These are phyloP conservation scores for Setomelanomma holmii DNA, from an alignment of 2,329 filamentous ascomycete species.

Conservation along the genomic window DNA sequence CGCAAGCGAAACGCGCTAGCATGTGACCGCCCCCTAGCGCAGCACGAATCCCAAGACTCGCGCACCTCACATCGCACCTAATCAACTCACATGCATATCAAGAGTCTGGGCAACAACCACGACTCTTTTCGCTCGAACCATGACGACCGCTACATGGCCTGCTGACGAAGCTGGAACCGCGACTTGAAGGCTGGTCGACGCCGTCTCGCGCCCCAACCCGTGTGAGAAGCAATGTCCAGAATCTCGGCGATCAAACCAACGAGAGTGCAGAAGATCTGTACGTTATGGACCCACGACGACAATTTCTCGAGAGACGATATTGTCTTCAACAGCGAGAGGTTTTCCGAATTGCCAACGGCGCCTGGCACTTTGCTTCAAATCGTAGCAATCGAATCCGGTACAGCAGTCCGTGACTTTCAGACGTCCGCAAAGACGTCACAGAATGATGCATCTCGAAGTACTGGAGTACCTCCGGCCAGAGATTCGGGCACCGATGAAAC, in stretches of 20 bases:
- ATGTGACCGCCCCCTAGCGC: not conserved
- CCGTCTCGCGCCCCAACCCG: not conserved
- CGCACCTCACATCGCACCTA: no score
- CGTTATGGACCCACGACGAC: slow-evolving; percentile 71
- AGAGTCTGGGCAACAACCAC: no score
- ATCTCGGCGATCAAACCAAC: slow-evolving; percentile 29
- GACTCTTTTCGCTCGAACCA: no score
- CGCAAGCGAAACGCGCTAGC: not conserved
- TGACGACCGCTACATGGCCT: not conserved
- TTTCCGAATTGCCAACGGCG: slow-evolving; percentile 68
- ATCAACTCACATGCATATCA: no score
- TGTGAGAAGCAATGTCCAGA: slow-evolving; percentile 40
- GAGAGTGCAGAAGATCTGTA: slow-evolving; percentile 53
- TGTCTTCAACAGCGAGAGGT: slow-evolving; percentile 75
- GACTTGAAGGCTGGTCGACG: not conserved
- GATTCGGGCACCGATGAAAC: slow-evolving; percentile 22
- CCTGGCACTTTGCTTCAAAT: slow-evolving; percentile 77
- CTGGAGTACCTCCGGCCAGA: slow-evolving; percentile 20
- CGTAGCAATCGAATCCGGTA: slow-evolving; percentile 64
- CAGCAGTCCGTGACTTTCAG: slow-evolving; percentile 54
- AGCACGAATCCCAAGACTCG: no score
- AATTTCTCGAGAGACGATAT: slow-evolving; percentile 79
- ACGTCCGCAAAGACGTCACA: slow-evolving; percentile 37
- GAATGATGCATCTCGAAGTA: slow-evolving; percentile 40
- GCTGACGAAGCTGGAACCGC: not conserved